Evolutionary conservation across 805 yeast genomes (phyloP), one percentile per base, ranked within the genome.

Genomic region (Candida broadrunensis): DNA sequence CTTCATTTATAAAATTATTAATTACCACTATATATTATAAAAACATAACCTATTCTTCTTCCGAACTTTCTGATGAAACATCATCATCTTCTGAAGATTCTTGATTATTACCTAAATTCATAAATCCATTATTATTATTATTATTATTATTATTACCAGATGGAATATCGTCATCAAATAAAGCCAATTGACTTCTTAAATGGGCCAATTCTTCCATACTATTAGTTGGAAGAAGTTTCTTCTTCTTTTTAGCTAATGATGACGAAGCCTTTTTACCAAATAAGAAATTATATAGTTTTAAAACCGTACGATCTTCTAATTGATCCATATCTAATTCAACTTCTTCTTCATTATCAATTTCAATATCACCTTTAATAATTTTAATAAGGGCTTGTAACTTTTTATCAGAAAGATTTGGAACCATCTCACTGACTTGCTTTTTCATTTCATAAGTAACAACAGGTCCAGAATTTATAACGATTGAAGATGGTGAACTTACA

Each of bases 301-400:
- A 67, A 40, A 91, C 76, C 1, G 97, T 90, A 32, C 78, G 70
- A 49, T 88, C 88, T 54, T 88, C 96, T 51, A 93, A 75, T 63
- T 85, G 85, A 60, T 93, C 97, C 82, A 93, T 85, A 63, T 93
- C 99, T 45, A 93, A 75, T 70, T 93, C 99, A 46, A 93, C 93
- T 69, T 68, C 73, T 46, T 93, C 98, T 43, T 91, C 98, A 53
- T 88, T 91, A 36, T 62, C 57, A 37, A 67, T 59, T 41, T 67
- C 71, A 38, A 70, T 59, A 52, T 77, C 81, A 60, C 86, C 93
- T 56, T 85, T 85, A 50, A 93, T 88, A 47, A 93, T 88, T 38
- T 85, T 80, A 46, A 91, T 76, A 25, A 89, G 95, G 44, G 85
- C 84, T 51, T 83, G 86, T 52, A 91, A 70, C 67, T 87, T 88